Evolutionary conservation across 441 rosid genomes (phyloP).

Genomic region (Populus hybrid): DNA sequence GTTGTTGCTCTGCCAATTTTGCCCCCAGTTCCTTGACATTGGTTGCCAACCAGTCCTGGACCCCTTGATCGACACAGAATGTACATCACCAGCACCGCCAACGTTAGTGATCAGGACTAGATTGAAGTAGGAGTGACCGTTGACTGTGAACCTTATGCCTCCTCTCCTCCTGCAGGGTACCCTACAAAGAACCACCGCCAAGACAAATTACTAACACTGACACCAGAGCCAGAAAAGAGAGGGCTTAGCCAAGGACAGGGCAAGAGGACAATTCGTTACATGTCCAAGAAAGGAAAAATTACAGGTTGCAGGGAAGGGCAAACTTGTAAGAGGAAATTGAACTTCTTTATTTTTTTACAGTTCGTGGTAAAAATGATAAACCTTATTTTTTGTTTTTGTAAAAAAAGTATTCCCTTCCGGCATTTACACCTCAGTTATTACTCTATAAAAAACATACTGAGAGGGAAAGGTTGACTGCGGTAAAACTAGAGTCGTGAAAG

Average conservation of each 20-base stretch:
- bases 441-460: not conserved
- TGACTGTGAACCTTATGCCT: constrained; percentile 53
- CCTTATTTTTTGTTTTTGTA: too few species aligned
- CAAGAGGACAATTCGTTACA: not conserved
- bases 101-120: constrained; percentile 53
- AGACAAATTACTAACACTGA: not conserved
- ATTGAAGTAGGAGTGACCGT: constrained; percentile 56
- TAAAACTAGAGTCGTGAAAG: not conserved
- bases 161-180: constrained; percentile 44
- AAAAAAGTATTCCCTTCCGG: not conserved
- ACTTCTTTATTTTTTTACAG: not conserved
- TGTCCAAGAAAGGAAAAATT: not conserved
- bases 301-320: not conserved
- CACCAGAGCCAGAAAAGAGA: not conserved
- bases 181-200: constrained; percentile 47
- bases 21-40: constrained; percentile 63
- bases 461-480: not conserved
- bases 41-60: constrained; percentile 46
- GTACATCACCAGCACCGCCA: constrained; percentile 56
- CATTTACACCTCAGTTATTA: not conserved
- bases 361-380: not conserved
- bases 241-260: too few species aligned
- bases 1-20: constrained; percentile 58
- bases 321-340: not conserved
- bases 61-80: constrained; percentile 41